Base-by-base conservation (phyloP, 257 asterid species). In the Linderniella brevidens region DNA sequence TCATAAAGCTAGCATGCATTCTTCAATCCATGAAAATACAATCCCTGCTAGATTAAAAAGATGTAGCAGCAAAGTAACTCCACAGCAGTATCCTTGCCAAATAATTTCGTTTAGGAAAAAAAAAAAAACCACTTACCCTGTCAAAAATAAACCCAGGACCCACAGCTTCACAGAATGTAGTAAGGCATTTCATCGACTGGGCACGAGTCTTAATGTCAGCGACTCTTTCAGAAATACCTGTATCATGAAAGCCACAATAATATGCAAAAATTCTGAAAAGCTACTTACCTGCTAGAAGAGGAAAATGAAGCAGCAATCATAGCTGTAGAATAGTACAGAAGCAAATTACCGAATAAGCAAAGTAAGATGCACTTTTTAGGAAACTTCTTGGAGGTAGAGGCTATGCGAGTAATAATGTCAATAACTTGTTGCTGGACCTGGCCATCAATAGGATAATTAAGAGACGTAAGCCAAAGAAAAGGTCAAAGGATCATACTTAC, bases 391-490 rank as follows among this genome's bases (percentile, higher is more conserved):
- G 94, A 81, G 8, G 86, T 77, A 58, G 94, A 79, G 58, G 94
- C 80, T 52, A 79, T 73, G 68, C 85, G 71, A 13, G 81, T 62
- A 46, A 77, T 66, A 58, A 69, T 76, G 19, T 82, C 96, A 58
- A 90, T 76, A 54, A 74, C 78, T 60, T 85, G 96, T 54, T 85
- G 99, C 76, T 85, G 99, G 72, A 90, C 99, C 99, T 90, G 93
- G 64, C 46, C 51, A 40, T 19, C 45, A 55, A 57, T 37, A 63
- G 13, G 29, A 41, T 59, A 15, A 16, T 29, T 37, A 46, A 46
- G 39, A 59, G 67, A 56, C 64, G 55, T 17, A 55, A 36, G 47
- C 52, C 16, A 19, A 58, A 47, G 19, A 11, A 46, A 46, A 44
- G 19, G 9, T 13, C 19, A 15, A 3, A 41, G 4, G 7, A 18